Base-by-base conservation (phyloP, 2,329 filamentous ascomycete genomes). In the Colletotrichum ledebouriae region DNA sequence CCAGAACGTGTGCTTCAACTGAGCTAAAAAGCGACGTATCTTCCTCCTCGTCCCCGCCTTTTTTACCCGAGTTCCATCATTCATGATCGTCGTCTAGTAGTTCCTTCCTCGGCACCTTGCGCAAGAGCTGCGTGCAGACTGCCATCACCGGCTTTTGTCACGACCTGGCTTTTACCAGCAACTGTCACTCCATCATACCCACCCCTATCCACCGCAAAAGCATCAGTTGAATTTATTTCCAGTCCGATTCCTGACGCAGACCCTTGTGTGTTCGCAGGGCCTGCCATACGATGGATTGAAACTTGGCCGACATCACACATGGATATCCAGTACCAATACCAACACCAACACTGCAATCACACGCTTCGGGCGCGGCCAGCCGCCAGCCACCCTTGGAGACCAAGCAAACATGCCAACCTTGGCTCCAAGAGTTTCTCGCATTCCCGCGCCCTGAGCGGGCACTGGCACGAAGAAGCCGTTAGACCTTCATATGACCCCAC, bases 321-420 rank as follows among this genome's bases (percentile, higher is more conserved):
- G 6, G 29, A 9, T 29, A 29, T 29, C 29, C 29, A 7, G 29
- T 29, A 29, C 29, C 6, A 29, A 29, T 1, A 25, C 44, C 29
- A 17, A 10, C n/a, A 59, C 57, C 57, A 13, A 10, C 49, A 52
- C 22, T 33, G 29, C 49, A 44, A 25, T 20, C 53, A n/a, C 39
- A 42, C 57, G 17, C 44, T 50, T 33, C 57, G 39, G 46, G 42
- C 34, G 34, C 34, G 50, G 57, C 20, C 63, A 60, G 60, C 59
- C 50, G 63, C 50, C 50, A 25, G 20, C 42, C 50, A 47, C 46
- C 52, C 64, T 46, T 7, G 39, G 33, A 47, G 44, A 63, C 41
- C 37, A 41, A 63, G 64, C 64, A 67, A 63, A 67, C 52, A 63
- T 52, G 59, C 59, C 20, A 44, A 33, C 41, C 52, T 63, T 50